phyloP scores from a whole-genome alignment of 1,284 basidiomycete species.

The Ustilago vetiveriae region DNA sequence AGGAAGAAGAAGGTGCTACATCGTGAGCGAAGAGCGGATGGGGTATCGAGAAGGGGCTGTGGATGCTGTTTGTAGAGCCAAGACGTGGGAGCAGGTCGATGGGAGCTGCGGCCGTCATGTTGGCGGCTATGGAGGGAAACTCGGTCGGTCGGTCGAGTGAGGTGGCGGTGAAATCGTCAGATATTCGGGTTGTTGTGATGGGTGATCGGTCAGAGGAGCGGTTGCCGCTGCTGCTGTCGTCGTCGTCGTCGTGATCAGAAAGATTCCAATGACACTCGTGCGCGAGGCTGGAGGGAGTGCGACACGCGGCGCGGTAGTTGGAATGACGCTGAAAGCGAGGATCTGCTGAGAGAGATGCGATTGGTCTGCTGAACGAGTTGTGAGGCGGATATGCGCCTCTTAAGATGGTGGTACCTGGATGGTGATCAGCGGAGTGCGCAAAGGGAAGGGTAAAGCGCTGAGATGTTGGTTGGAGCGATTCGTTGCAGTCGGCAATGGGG shows the following conservation, averaged over 20 bases:
- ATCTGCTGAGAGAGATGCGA: neutral
- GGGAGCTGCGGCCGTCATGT: conserved; percentile 23
- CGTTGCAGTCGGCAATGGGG: neutral
- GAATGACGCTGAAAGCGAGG: conserved; percentile 1
- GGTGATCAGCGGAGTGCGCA: neutral
- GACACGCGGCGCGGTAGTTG: conserved; percentile 12
- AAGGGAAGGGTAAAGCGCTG: conserved; percentile 21
- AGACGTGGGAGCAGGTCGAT: conserved; percentile 33
- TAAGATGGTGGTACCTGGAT: neutral
- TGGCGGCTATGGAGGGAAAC: conserved; percentile 2
- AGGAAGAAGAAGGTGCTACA: conserved; percentile 17
- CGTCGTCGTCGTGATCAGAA: conserved; percentile 1
- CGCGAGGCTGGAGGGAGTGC: conserved; percentile 23
- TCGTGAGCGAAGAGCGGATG: conserved; percentile 35
- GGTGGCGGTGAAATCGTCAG: neutral
- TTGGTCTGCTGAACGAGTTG: conserved; percentile 7
- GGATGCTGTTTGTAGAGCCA: conserved; percentile 13
- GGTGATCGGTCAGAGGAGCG: neutral
- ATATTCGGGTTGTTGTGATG: neutral
- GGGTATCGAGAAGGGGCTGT: conserved; percentile 43
- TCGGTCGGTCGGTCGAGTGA: conserved; percentile 1
- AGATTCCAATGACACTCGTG: conserved; percentile 13
- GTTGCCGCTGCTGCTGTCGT: neutral
- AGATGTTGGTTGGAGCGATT: neutral
- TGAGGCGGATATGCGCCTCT: conserved; percentile 5